Percentiles rank a stretch among this genome's conserved stretches.
phyloP scores from a whole-genome alignment of 495 filamentous ascomycete genomes.

The Bryoglossum gracile region DNA sequence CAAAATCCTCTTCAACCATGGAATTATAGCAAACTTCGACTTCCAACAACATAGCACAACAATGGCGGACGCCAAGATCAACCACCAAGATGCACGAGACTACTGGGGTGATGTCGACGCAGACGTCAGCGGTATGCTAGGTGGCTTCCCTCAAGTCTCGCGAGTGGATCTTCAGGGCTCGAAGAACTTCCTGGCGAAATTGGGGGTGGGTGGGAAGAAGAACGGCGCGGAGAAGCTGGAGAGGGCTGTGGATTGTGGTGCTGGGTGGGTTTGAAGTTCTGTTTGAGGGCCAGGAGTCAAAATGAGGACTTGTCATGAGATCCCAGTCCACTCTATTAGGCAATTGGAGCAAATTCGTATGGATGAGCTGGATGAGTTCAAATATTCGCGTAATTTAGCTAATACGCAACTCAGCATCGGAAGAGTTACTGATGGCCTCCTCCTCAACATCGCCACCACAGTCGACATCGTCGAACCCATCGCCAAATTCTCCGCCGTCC shows the following conservation, averaged over 20 bases:
- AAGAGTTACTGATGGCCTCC: constrained; percentile 44
- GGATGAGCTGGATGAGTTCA: background rate
- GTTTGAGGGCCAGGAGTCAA: no score
- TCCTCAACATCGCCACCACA: constrained; percentile 32
- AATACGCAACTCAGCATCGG: constrained; percentile 37
- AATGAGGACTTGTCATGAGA: no score
- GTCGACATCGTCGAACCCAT: constrained; percentile 51
- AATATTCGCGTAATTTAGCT: background rate
- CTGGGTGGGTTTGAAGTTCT: constrained; percentile 45
- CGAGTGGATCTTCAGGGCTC: constrained; percentile 73
- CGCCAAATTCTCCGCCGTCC: constrained; percentile 46
- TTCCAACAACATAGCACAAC: background rate
- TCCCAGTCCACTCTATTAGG: no score
- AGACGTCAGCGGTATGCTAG: constrained; percentile 74
- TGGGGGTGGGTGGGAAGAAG: constrained; percentile 37
- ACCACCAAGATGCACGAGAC: constrained; percentile 41
- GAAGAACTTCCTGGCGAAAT: constrained; percentile 66
- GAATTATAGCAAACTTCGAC: background rate
- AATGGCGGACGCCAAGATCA: constrained; percentile 42
- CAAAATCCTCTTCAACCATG: no score
- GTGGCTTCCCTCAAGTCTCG: constrained; percentile 67
- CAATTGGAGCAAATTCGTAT: background rate
- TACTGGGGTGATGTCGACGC: constrained; percentile 75
- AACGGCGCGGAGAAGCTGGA: constrained; percentile 8
- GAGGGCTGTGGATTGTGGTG: constrained; percentile 46